Percentiles rank a stretch among this genome's conserved stretches.
Conservation (phyloP, 169 alveolate species). For the Plasmodium yoelii region DNA sequence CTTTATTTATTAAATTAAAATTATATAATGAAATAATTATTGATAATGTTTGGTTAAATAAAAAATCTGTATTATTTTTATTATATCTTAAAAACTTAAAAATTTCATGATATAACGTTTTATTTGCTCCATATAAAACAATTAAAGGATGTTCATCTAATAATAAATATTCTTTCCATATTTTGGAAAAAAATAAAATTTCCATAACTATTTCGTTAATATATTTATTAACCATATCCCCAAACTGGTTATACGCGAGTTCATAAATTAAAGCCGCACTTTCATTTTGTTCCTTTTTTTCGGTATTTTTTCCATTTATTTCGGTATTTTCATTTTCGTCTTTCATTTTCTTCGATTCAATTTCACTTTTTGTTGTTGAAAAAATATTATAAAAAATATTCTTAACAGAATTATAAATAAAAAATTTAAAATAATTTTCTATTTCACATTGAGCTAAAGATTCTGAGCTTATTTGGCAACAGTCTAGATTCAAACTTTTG, state of each 20-base stretch:
- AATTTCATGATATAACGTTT: slow-evolving; percentile 62
- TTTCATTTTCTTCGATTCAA: too few species aligned
- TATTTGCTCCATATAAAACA: slow-evolving; percentile 65
- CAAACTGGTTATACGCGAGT: slow-evolving; percentile 8
- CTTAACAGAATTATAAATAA: slow-evolving; percentile 41
- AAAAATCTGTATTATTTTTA: slow-evolving; percentile 10
- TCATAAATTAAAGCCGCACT: not conserved
- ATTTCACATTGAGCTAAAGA: not conserved
- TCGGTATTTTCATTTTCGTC: too few species aligned
- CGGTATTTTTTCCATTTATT: too few species aligned
- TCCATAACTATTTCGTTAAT: slow-evolving; percentile 66
- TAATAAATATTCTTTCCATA: slow-evolving; percentile 59
- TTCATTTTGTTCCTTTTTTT: not conserved
- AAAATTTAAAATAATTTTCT: slow-evolving; percentile 42
- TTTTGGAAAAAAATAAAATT: slow-evolving; percentile 69
- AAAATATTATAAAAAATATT: slow-evolving; percentile 60
- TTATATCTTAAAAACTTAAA: slow-evolving; percentile 22
- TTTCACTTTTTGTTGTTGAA: slow-evolving; percentile 15
- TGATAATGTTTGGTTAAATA: slow-evolving; percentile 31
- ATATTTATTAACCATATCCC: slow-evolving; percentile 41
- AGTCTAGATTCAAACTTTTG: too few species aligned
- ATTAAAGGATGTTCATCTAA: slow-evolving; percentile 68
- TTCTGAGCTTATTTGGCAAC: too few species aligned
- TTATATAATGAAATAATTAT: slow-evolving; percentile 61
- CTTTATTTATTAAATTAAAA: slow-evolving; percentile 68